These are phyloP conservation scores for Paraleonurus japonicus DNA, from an alignment of 257 asterid genomes.

Conservation along the genomic window DNA sequence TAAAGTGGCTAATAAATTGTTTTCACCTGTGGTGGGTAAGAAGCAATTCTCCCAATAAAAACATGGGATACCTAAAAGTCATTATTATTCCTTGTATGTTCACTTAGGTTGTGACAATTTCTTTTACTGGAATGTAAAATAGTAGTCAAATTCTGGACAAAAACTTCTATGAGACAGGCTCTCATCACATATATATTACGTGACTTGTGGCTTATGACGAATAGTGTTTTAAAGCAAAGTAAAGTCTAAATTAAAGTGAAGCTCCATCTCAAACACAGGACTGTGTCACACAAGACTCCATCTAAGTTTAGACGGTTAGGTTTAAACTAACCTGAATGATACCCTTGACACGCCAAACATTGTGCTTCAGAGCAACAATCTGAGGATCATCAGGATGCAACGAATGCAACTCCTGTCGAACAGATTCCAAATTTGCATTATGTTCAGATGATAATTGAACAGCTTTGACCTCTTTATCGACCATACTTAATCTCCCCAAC, in stretches of 20 bases:
- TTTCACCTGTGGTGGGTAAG: neutral
- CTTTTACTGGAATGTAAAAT: neutral
- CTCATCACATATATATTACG: no score
- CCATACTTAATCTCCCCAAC: slow-evolving; percentile 47
- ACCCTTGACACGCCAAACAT: slow-evolving; percentile 88
- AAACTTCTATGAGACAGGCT: neutral
- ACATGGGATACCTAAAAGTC: neutral
- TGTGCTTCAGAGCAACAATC: slow-evolving; percentile 70
- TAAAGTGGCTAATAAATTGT: neutral
- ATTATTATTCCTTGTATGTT: neutral
- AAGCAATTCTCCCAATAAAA: neutral
- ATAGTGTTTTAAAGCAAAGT: neutral
- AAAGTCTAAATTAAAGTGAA: neutral
- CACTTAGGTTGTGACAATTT: neutral
- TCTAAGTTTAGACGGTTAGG: neutral
- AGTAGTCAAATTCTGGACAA: neutral
- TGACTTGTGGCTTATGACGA: neutral
- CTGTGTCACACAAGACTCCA: no score
- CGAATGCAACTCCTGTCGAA: slow-evolving; percentile 54
- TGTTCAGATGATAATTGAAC: slow-evolving; percentile 71
- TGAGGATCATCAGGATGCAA: slow-evolving; percentile 75
- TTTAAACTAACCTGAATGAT: slow-evolving; percentile 59
- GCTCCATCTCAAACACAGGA: no score
- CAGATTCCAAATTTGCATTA: slow-evolving; percentile 57
- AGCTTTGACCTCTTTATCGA: slow-evolving; percentile 50